phyloP scores from a whole-genome alignment of 495 filamentous ascomycete genomes.

The Chaetomium tenue region DNA sequence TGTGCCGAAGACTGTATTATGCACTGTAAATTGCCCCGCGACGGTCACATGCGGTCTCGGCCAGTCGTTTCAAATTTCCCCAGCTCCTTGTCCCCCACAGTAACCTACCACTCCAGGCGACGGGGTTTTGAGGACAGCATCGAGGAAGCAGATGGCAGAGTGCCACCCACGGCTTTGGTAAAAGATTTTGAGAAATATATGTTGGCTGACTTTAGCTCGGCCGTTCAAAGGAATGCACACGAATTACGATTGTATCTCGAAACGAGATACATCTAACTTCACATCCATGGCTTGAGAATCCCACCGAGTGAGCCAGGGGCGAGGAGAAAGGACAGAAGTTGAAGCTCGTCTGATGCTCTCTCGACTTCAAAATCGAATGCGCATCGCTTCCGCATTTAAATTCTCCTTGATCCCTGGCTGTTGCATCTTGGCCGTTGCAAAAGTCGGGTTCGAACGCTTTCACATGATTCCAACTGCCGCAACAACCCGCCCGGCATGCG shows the following conservation, averaged over 20 bases:
- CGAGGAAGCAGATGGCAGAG: no score
- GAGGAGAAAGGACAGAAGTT: neutral
- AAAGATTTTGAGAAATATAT: no score
- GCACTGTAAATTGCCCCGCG: slow-evolving; percentile 5
- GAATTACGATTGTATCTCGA: no score
- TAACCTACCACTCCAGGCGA: no score
- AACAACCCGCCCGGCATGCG: slow-evolving; percentile 12
- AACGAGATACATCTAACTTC: no score
- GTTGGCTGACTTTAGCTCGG: no score
- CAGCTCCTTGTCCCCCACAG: no score
- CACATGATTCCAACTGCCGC: slow-evolving; percentile 24
- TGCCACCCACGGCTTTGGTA: no score
- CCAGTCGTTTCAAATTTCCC: neutral
- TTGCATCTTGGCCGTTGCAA: neutral
- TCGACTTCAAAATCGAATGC: neutral
- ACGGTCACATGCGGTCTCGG: neutral
- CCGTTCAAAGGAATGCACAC: no score
- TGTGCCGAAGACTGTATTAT: neutral
- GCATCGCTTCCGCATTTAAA: neutral
- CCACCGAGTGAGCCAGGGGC: no score
- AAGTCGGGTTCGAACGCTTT: slow-evolving; percentile 10
- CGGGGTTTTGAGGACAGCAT: no score
- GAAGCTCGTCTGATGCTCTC: neutral
- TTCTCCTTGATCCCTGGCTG: neutral
- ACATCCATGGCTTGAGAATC: no score